A percentile compares a stretch with the other conserved stretches of the same genome.
These are phyloP conservation scores for Solanum bulbocastanum DNA, from an alignment of 257 asterid species.

Conservation along the genomic window DNA sequence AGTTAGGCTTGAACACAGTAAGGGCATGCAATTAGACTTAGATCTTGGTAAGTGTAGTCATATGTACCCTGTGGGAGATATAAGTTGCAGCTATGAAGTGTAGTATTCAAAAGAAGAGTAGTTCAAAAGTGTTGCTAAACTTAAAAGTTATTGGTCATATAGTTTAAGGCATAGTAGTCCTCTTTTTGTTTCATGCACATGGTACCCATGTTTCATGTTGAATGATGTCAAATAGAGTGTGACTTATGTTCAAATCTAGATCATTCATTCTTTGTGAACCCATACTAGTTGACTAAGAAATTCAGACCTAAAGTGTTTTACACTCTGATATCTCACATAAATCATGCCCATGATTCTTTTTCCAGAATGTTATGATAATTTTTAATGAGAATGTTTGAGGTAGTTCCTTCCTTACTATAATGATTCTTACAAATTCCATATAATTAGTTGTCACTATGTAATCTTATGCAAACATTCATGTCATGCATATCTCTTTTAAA, in stretches of 20 bases:
- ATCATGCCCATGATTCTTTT: too few species aligned
- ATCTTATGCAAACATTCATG: not conserved
- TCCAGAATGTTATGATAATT: too few species aligned
- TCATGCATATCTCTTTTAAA: too few species aligned
- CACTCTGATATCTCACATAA: not conserved
- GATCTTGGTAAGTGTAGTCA: too few species aligned
- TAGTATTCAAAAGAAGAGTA: too few species aligned
- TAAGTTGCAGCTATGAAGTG: too few species aligned
- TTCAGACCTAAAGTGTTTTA: not conserved
- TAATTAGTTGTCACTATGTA: not conserved
- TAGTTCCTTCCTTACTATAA: not conserved
- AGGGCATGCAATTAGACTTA: too few species aligned
- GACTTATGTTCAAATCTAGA: not conserved
- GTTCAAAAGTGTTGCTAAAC: too few species aligned
- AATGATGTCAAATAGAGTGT: not conserved
- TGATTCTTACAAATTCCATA: not conserved
- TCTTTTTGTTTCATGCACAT: not conserved
- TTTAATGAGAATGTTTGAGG: not conserved
- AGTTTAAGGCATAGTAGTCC: not conserved
- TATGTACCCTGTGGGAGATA: too few species aligned
- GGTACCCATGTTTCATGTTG: not conserved
- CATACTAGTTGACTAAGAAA: not conserved
- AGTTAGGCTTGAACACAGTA: too few species aligned
- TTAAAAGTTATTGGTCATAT: too few species aligned
- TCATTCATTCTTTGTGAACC: not conserved